Evolutionary conservation across 2,329 filamentous ascomycete genomes (phyloP), one percentile per base, ranked within the genome.

Genomic region (Pseudocercospora crystallina): DNA sequence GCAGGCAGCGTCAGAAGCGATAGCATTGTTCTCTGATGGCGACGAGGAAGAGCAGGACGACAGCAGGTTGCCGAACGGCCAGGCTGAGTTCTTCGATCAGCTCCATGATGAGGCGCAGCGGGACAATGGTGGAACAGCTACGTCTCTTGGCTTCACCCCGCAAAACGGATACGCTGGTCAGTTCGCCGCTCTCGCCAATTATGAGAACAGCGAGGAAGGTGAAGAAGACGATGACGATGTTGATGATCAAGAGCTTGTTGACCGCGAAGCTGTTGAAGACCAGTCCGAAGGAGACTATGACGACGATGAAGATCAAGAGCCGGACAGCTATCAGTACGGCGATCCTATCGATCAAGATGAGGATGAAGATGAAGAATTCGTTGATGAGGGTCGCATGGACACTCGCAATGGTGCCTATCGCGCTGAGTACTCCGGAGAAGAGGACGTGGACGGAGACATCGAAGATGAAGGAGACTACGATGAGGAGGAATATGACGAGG

Each of bases 11-110:
- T 56, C 57, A 10, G 47, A 47, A 36, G 43, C 54, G 2, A 53
- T 64, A 13, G 59, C 60, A 20, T 48, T 61, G 14, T 15, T 62
- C 7, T 61, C 61, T 10, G 58, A 60, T 37, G 56, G 58, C 30
- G 49, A 57, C 20, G 56, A 54, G 31, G 54, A 58, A 12, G 32
- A 31, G 32, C 14, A 32, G 20, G 41, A 50, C 15, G 44, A 17
- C 10, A 12, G 13, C 9, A 30, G 42, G 5, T 17, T 36, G 17
- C 44, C 50, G 15, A 47, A 38, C 15, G 44, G 49, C 31, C 49
- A 52, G 10, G 39, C 35, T 5, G 37, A 52, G 5, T 53, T 53
- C 32, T 53, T 53, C 41, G 40, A 46, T 31, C 39, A 37, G 14
- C 29, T 49, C 17, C 20, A 26, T 32, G 34, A 47, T n/a, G 45